phyloP scores from a whole-genome alignment of 1,284 basidiomycete species.

The Gomphus sp. region DNA sequence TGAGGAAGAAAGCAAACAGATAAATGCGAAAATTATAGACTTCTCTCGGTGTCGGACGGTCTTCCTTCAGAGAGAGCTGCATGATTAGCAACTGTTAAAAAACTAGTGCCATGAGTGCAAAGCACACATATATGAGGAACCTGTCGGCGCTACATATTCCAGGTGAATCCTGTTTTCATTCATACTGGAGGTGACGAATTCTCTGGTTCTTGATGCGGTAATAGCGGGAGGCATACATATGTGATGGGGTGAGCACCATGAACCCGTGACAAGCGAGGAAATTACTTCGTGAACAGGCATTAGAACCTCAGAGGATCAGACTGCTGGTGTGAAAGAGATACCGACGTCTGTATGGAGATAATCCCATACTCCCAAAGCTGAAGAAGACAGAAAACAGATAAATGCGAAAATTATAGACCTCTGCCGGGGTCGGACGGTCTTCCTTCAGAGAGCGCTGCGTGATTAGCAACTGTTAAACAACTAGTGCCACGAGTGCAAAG shows the following conservation, averaged over 20 bases:
- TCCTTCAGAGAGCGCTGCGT: conserved; percentile 17
- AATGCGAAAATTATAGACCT: conserved; percentile 41
- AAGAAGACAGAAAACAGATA: conserved; percentile 30
- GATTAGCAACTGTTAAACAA: neutral
- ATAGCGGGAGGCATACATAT: too few species aligned
- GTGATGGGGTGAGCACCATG: too few species aligned
- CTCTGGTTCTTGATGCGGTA: too few species aligned
- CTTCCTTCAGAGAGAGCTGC: conserved; percentile 20
- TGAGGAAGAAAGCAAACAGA: conserved; percentile 26
- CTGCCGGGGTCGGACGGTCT: conserved; percentile 32
- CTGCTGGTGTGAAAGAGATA: too few species aligned
- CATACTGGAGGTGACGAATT: too few species aligned
- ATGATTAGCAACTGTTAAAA: neutral
- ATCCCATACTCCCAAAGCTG: conserved; percentile 14
- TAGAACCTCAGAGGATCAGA: too few species aligned
- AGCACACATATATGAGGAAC: neutral
- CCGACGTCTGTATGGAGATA: too few species aligned
- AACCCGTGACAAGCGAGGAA: too few species aligned
- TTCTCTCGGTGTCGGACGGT: conserved; percentile 31
- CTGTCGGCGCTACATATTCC: neutral
- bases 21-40: conserved; percentile 44
- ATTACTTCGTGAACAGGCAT: too few species aligned
- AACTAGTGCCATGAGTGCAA: neutral
- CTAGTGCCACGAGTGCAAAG: neutral
- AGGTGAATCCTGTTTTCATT: neutral